Conservation (phyloP, 805 yeast genomes). For the Spathaspora gorwiae region DNA sequence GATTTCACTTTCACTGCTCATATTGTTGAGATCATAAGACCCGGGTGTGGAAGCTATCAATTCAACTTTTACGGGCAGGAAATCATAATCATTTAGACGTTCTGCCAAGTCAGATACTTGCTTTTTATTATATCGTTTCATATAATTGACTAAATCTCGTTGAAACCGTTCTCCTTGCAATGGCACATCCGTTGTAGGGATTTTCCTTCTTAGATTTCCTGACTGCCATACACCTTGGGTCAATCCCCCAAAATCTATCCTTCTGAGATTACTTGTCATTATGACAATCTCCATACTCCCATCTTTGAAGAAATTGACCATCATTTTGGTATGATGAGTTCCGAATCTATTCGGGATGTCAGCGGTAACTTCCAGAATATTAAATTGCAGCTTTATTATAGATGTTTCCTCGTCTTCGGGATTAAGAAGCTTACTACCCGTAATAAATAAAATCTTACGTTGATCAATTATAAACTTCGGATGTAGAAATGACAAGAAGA, state of each 20-base stretch:
- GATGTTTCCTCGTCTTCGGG: slow-evolving; percentile 9
- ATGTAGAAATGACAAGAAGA: slow-evolving; percentile 30
- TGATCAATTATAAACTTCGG: slow-evolving; percentile 14
- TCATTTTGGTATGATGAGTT: slow-evolving; percentile 66
- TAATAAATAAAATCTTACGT: slow-evolving; percentile 24
- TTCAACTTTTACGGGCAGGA: slow-evolving; percentile 44
- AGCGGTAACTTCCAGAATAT: slow-evolving; percentile 29
- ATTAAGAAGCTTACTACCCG: slow-evolving; percentile 20
- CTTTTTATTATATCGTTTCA: slow-evolving; percentile 36
- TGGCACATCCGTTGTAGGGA: not conserved
- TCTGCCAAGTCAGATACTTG: slow-evolving; percentile 23
- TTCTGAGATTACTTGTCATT: slow-evolving; percentile 57
- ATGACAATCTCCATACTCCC: slow-evolving; percentile 47
- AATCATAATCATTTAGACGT: slow-evolving; percentile 35
- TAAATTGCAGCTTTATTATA: slow-evolving; percentile 14
- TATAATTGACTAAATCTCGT: slow-evolving; percentile 39
- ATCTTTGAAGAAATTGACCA: slow-evolving; percentile 51
- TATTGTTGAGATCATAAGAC: slow-evolving; percentile 12
- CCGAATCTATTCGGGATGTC: slow-evolving; percentile 29
- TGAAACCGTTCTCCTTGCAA: slow-evolving; percentile 35
- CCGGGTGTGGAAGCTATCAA: slow-evolving; percentile 58
- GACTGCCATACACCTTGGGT: slow-evolving; percentile 68
- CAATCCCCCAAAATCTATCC: slow-evolving; percentile 49
- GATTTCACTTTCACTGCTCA: slow-evolving; percentile 16
- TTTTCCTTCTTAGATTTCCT: slow-evolving; percentile 30